These are phyloP conservation scores for Raffaelea albimanens DNA, from an alignment of 2,329 filamentous ascomycete genomes.

Conservation along the genomic window DNA sequence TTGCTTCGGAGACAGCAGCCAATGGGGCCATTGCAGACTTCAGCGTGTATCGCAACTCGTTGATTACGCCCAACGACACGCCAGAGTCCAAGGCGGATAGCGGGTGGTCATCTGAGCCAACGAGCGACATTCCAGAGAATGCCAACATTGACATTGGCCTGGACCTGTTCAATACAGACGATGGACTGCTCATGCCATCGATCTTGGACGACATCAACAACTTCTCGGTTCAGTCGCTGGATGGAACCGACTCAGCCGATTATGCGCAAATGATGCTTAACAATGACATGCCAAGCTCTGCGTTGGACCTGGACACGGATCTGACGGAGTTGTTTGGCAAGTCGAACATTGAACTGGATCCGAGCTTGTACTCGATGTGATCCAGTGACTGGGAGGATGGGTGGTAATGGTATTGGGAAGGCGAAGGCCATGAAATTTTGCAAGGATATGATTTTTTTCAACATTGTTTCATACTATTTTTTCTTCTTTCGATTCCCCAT, in stretches of 20 bases:
- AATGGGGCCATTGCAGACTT: slow-evolving; percentile 43
- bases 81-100: slow-evolving; percentile 55
- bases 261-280: slow-evolving; percentile 21
- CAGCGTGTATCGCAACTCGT: slow-evolving; percentile 37
- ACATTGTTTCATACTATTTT: neutral
- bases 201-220: slow-evolving; percentile 32
- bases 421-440: neutral
- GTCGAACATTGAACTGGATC: slow-evolving; percentile 40
- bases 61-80: slow-evolving; percentile 51
- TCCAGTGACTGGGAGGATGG: slow-evolving; percentile 13
- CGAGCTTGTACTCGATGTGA: slow-evolving; percentile 24
- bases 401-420: neutral
- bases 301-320: slow-evolving; percentile 20
- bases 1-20: slow-evolving; percentile 28
- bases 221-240: slow-evolving; percentile 21
- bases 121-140: slow-evolving; percentile 51
- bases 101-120: slow-evolving; percentile 47
- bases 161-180: slow-evolving; percentile 37
- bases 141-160: slow-evolving; percentile 43
- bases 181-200: slow-evolving; percentile 28
- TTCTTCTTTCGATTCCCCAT: too few relatives aligned
- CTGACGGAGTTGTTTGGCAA: slow-evolving; percentile 40
- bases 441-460: slow-evolving; percentile 1
- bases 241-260: slow-evolving; percentile 14
- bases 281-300: slow-evolving; percentile 24